Conservation (phyloP, 768 basidiomycete species). For the Leccinellum albellum region DNA sequence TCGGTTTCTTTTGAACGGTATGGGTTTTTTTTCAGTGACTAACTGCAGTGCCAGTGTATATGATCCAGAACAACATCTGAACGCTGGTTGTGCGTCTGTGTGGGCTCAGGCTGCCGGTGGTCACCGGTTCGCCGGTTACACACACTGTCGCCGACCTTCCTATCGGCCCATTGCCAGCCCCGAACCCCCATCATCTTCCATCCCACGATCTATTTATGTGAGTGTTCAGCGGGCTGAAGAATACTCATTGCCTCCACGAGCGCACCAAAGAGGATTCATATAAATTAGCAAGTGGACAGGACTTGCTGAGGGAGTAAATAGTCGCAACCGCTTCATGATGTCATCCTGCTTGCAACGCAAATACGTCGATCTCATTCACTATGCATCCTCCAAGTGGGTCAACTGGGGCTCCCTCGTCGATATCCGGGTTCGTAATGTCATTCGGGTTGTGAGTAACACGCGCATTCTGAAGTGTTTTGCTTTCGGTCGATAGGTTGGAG, state of each 20-base stretch:
- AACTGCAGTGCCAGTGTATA: too few species aligned
- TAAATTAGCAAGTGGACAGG: neutral
- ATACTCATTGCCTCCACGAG: neutral
- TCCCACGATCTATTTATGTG: neutral
- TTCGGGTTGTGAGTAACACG: neutral
- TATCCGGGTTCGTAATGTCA: slow-evolving; percentile 21
- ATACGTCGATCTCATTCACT: slow-evolving; percentile 33
- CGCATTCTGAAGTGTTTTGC: neutral
- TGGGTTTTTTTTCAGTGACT: neutral
- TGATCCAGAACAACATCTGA: too few species aligned
- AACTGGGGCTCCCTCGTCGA: slow-evolving; percentile 33
- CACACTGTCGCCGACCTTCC: neutral
- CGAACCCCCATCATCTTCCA: neutral
- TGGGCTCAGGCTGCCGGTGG: too few species aligned
- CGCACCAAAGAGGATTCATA: neutral
- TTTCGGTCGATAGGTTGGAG: slow-evolving; percentile 27
- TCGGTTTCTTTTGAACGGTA: neutral
- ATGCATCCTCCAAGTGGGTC: slow-evolving; percentile 31
- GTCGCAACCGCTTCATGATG: slow-evolving; percentile 1
- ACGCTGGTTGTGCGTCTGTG: neutral
- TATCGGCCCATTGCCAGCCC: neutral
- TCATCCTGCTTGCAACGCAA: slow-evolving; percentile 22
- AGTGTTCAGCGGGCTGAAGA: neutral
- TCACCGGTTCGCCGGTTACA: neutral
- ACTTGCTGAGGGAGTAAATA: neutral